A percentile compares a stretch with the other conserved stretches of the same genome.
Conservation (phyloP, 768 basidiomycete genomes). For the Asterophora lycoperdoides region DNA sequence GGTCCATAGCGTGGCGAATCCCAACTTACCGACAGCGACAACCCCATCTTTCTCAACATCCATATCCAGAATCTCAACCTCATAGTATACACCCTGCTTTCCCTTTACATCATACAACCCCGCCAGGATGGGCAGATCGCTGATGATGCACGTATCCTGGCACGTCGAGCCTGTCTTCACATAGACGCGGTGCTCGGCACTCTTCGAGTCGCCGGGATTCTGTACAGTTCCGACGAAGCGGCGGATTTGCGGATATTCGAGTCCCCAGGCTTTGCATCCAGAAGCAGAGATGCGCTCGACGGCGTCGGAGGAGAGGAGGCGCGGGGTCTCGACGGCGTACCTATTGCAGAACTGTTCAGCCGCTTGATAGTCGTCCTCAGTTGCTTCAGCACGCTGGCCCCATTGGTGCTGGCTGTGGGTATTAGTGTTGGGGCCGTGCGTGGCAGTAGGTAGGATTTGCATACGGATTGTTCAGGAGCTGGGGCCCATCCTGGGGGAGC, state of each 20-base stretch:
- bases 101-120: constrained; percentile 55
- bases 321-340: constrained; percentile 37
- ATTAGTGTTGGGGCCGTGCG: background rate
- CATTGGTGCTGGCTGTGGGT: constrained; percentile 29
- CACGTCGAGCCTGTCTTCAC: constrained; percentile 42
- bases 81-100: constrained; percentile 60
- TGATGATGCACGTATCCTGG: constrained; percentile 50
- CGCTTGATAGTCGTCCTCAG: constrained; percentile 48
- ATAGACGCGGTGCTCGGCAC: constrained; percentile 28
- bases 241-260: constrained; percentile 35
- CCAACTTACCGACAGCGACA: constrained; percentile 49
- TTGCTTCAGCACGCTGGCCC: constrained; percentile 55
- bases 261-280: constrained; percentile 51
- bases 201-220: constrained; percentile 31
- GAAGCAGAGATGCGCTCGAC: constrained; percentile 46
- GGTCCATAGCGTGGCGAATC: background rate
- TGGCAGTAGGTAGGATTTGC: background rate
- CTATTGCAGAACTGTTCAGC: constrained; percentile 48
- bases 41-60: constrained; percentile 33
- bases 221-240: constrained; percentile 45
- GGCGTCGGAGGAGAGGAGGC: constrained; percentile 46
- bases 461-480: constrained; percentile 48
- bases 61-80: constrained; percentile 54
- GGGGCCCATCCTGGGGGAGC: constrained; percentile 55
- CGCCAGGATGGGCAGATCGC: constrained; percentile 55